These are phyloP conservation scores for Yarrowia keelungensis DNA, from an alignment of 805 yeast species.

Conservation along the genomic window DNA sequence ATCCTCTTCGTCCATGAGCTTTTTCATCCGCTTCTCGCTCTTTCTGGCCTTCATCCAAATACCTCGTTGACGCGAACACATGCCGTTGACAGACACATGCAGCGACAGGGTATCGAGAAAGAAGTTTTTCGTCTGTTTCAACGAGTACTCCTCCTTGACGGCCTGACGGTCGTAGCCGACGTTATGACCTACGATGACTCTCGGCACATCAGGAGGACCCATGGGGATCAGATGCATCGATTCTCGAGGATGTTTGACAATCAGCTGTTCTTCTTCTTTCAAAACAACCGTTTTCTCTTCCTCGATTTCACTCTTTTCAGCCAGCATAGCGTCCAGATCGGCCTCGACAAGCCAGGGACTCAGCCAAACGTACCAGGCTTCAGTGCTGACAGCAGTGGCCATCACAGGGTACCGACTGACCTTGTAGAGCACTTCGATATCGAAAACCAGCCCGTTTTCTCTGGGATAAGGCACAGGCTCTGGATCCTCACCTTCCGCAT, in stretches of 20 bases:
- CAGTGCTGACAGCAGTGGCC: slow-evolving; percentile 77
- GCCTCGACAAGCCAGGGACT: slow-evolving; percentile 64
- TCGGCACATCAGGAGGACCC: slow-evolving; percentile 57
- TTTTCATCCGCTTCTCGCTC: slow-evolving; percentile 43
- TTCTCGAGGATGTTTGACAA: slow-evolving; percentile 56
- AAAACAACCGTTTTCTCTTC: not conserved
- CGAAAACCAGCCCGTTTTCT: slow-evolving; percentile 80
- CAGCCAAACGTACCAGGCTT: slow-evolving; percentile 95
- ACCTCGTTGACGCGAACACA: slow-evolving; percentile 90
- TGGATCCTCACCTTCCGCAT: slow-evolving; percentile 63
- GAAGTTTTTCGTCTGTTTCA: slow-evolving; percentile 72
- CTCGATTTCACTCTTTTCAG: too few species aligned
- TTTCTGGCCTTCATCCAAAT: slow-evolving; percentile 61
- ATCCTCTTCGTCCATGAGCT: slow-evolving; percentile 38
- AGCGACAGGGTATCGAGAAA: slow-evolving; percentile 91
- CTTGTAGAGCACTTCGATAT: slow-evolving; percentile 86
- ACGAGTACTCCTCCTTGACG: slow-evolving; percentile 78
- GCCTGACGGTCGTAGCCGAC: slow-evolving; percentile 91
- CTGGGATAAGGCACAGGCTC: slow-evolving; percentile 67
- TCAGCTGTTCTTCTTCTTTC: not conserved
- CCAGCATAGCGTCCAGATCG: too few species aligned
- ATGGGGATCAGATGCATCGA: slow-evolving; percentile 66
- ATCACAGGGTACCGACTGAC: slow-evolving; percentile 74
- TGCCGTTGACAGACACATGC: slow-evolving; percentile 88
- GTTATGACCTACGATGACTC: slow-evolving; percentile 86